Evolutionary conservation across 768 basidiomycete species (phyloP), one percentile per base, ranked within the genome.

Genomic region (Gymnopilus junonius): DNA sequence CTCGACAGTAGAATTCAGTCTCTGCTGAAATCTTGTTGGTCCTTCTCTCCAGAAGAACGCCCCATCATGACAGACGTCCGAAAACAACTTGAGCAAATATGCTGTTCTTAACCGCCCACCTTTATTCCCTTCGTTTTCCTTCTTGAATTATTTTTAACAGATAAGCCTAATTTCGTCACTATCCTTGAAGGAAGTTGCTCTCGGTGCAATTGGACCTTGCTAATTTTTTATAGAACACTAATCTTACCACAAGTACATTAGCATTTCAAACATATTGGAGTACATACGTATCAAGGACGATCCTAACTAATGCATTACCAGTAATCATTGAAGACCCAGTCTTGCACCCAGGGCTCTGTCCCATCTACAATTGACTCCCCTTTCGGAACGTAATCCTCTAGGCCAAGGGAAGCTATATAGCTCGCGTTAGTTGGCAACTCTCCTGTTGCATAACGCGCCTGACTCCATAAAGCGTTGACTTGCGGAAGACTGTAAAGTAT

Each of bases 11-110:
- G 65, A 32, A 53, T 71, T n/a, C 43, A 39, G 20, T 37, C 56
- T 21, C 63, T 72, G 8, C 46, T 74, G 21, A 62, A 72, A 54
- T 53, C 42, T 8, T 71, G 71, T 64, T 74, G 73, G 73, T 64
- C 63, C 1, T 71, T 70, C 56, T 23, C 42, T 37, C 67, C 69
- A 17, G 40, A 40, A 2, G 63, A 68, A 20, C 67, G 73, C 39
- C 69, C 69, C 14, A 53, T 11, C 25, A 74, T 74, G 71, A 62
- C 63, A 3, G 54, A 69, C 35, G 62, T 74, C 8, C 58, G 59
- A 8, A 31, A 27, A 1, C 40, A 59, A 5, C 61, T 73, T 1
- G 69, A 73, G 35, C 55, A 34, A 8, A 68, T 71, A 14, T 17
- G 31, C 8, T 66, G 61, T 32, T 55, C 31, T 5, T 27, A 25